phyloP scores from a whole-genome alignment of 805 yeast species.

The Zygoascus bituminiphila region DNA sequence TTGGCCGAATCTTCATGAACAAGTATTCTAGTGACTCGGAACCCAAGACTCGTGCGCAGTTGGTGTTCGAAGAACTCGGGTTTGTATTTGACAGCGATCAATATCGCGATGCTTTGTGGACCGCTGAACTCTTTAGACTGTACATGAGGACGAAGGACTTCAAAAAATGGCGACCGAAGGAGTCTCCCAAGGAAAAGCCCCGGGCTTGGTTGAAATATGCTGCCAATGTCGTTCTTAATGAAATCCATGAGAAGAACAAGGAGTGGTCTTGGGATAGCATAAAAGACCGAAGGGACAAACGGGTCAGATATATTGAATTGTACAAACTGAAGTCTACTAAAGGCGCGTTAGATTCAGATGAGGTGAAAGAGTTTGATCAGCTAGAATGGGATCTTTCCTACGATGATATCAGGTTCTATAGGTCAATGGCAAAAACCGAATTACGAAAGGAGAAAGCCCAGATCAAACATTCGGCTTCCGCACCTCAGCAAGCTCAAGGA shows the following conservation, averaged over 20 bases:
- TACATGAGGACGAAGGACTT: conserved; percentile 68
- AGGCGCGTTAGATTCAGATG: conserved; percentile 21
- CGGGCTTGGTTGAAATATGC: conserved; percentile 76
- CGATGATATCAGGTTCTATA: conserved; percentile 78
- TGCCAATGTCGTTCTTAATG: conserved; percentile 64
- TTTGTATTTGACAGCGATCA: conserved; percentile 77
- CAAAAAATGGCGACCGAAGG: conserved; percentile 58
- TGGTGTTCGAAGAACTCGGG: conserved; percentile 85
- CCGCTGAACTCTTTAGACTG: conserved; percentile 76
- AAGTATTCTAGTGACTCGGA: conserved; percentile 48
- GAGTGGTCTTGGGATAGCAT: conserved; percentile 88
- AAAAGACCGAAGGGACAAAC: conserved; percentile 59
- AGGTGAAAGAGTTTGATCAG: conserved; percentile 32
- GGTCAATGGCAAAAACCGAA: conserved; percentile 68
- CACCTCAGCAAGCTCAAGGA: conserved; percentile 4
- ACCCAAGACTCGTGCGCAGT: conserved; percentile 57
- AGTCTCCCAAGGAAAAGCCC: conserved; percentile 50
- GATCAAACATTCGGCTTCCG: not conserved
- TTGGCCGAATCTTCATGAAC: conserved; percentile 72
- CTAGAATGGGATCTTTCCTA: conserved; percentile 55
- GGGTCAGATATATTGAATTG: conserved; percentile 55
- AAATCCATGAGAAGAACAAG: conserved; percentile 71
- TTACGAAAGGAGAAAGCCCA: conserved; percentile 44
- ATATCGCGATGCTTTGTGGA: conserved; percentile 71
- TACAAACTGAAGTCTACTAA: conserved; percentile 57